Conservation (phyloP, 768 basidiomycete species). For the Dentipellis sp. region DNA sequence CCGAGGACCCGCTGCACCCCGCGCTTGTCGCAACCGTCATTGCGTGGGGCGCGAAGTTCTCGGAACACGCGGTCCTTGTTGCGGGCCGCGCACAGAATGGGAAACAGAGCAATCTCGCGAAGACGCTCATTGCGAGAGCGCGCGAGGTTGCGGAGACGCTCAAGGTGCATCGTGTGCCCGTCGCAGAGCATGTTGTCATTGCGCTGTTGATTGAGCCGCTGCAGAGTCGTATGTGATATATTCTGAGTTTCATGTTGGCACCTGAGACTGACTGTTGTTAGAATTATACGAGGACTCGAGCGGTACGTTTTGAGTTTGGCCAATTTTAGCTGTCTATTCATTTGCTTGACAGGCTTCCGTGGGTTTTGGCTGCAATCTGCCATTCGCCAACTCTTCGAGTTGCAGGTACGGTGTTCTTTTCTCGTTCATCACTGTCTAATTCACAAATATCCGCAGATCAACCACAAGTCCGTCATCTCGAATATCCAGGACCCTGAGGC, state of each 20-base stretch:
- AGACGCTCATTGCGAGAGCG: conserved; percentile 68
- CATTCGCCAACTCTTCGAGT: conserved; percentile 69
- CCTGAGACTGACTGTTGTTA: conserved; percentile 3
- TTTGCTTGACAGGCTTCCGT: conserved; percentile 51
- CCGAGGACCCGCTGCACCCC: conserved; percentile 48
- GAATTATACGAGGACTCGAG: conserved; percentile 67
- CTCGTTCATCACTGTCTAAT: not conserved
- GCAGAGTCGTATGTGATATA: conserved; percentile 68
- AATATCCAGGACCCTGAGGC: conserved; percentile 67
- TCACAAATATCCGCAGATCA: conserved; percentile 45
- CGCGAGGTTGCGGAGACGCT: conserved; percentile 81
- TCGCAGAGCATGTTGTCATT: conserved; percentile 74
- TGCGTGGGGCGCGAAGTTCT: conserved; percentile 91
- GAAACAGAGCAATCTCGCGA: conserved; percentile 71
- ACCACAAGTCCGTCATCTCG: conserved; percentile 71
- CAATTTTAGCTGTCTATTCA: too few relatives aligned
- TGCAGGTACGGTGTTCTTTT: conserved; percentile 44
- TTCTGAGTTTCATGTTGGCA: not conserved
- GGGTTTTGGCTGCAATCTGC: conserved; percentile 78
- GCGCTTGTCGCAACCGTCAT: conserved; percentile 79
- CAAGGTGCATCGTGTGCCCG: conserved; percentile 77
- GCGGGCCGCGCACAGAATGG: conserved; percentile 65
- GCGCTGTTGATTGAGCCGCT: conserved; percentile 74
- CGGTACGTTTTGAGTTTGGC: conserved; percentile 35
- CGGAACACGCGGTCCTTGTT: conserved; percentile 78